A percentile compares a stretch with the other conserved stretches of the same genome.
These are phyloP conservation scores for Pseudonitzschia delicatissima DNA, from an alignment of 108 stramenopile species.

Conservation along the genomic window DNA sequence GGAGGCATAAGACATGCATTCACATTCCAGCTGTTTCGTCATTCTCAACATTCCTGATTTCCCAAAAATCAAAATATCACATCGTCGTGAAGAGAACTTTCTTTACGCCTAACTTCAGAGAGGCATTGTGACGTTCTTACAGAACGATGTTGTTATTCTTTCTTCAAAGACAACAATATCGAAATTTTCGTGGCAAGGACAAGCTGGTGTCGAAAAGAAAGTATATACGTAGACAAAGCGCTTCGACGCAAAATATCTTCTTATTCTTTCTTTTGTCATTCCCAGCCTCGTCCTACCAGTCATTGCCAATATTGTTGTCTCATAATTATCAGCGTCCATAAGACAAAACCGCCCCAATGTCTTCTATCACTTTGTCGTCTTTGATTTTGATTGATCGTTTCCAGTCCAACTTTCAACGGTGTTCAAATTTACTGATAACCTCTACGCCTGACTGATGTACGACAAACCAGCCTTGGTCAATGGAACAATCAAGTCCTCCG, in stretches of 20 bases:
- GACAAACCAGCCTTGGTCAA: constrained; percentile 38
- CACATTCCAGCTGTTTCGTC: constrained; percentile 3
- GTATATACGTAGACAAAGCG: neutral
- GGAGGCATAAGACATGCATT: neutral
- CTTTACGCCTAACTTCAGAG: no score
- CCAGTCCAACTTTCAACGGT: no score
- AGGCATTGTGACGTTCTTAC: neutral
- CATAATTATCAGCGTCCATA: no score
- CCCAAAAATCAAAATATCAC: neutral
- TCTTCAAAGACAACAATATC: no score
- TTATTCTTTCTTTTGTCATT: constrained; percentile 6
- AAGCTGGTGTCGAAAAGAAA: constrained; percentile 9
- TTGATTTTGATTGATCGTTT: no score
- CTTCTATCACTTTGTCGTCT: no score
- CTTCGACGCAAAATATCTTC: neutral
- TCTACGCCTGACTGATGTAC: no score
- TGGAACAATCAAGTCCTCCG: constrained; percentile 37
- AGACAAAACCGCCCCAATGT: no score
- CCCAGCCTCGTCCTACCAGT: neutral
- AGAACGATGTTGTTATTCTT: neutral
- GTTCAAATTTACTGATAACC: neutral
- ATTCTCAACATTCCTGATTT: neutral
- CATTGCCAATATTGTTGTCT: neutral
- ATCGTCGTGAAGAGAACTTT: neutral
- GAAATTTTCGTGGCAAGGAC: neutral